Percentiles rank a stretch among this genome's conserved stretches.
phyloP scores from a whole-genome alignment of 2,329 filamentous ascomycete species.

The Cladosporium sphaerospermum region DNA sequence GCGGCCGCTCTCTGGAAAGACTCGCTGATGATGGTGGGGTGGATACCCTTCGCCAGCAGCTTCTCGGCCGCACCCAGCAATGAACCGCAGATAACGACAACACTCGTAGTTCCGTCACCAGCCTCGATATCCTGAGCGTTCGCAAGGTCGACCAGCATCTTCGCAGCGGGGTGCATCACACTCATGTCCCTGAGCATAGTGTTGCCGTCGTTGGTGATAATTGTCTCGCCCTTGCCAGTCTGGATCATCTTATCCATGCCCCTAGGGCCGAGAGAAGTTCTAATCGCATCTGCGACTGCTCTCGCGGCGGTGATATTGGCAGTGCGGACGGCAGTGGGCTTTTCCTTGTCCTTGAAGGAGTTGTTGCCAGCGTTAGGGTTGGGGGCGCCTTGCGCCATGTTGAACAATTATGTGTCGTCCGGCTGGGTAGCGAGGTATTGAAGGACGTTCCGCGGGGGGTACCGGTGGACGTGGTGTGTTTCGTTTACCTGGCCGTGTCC shows the following conservation, averaged over 20 bases:
- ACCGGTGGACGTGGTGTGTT: background rate
- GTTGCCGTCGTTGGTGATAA: slow-evolving; percentile 99
- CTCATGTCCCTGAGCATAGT: slow-evolving; percentile 99
- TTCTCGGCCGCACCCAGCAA: slow-evolving; percentile 89
- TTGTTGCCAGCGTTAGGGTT: slow-evolving; percentile 51
- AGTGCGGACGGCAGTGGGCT: slow-evolving; percentile 93
- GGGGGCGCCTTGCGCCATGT: slow-evolving; percentile 37
- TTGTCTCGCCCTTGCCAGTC: slow-evolving; percentile 90
- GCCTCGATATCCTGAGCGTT: slow-evolving; percentile 97
- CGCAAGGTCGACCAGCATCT: slow-evolving; percentile 97
- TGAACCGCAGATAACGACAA: slow-evolving; percentile 95
- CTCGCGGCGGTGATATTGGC: slow-evolving; percentile 95
- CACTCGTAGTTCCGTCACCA: slow-evolving; percentile 95
- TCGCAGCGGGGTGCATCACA: slow-evolving; percentile 98
- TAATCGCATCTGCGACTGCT: slow-evolving; percentile 96
- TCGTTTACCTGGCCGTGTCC: background rate
- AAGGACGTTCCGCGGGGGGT: background rate
- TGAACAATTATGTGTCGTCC: slow-evolving; percentile 7
- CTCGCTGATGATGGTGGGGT: slow-evolving; percentile 96
- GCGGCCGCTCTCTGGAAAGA: slow-evolving; percentile 91
- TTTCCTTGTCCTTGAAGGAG: slow-evolving; percentile 84
- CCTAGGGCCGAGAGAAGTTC: slow-evolving; percentile 91
- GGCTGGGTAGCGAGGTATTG: background rate
- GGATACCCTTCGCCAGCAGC: slow-evolving; percentile 83
- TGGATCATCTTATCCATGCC: slow-evolving; percentile 99